Evolutionary conservation across 805 yeast genomes (phyloP), one percentile per base, ranked within the genome.

Genomic region (Candida wancherniae): DNA sequence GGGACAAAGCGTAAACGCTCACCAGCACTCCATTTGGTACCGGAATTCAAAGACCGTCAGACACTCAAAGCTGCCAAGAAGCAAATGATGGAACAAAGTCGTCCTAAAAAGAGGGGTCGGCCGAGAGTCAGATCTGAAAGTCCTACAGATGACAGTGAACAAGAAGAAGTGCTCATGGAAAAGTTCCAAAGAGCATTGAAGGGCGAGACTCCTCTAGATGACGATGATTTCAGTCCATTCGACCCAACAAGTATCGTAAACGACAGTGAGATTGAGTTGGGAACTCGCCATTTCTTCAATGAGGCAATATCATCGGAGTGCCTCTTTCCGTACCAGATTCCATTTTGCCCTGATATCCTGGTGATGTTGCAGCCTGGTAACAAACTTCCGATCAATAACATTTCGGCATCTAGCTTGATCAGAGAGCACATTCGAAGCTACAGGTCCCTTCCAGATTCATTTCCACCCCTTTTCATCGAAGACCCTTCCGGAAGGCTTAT

Each of bases 201-300:
- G n/a, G 39, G 30, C 12, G 55, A 47, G n/a, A 44, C 38, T 9
- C 33, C 25, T 16, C 51, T 43, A 3, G 62, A 54, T 12, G 52
- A 48, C 16, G 57, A 50, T 5, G 44, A 42, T n/a, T 42, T 51
- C n/a, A 60, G 64, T 46, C 66, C 67, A 3, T 65, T 47, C 42
- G 67, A 61, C 37, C 71, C 71, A 1, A 41, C 49, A 5, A 59
- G 58, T 33, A 57, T 65, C 15, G 45, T 39, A 7, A 47, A 50
- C 1, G 71, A 65, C 39, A 48, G 62, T 1, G 33, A 38, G 11
- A 50, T 55, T 11, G 49, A 50, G 13, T 42, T 51, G 11, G 40
- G 43, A 15, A 51, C 45, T 6, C 42, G 67, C 24, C 39, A 50
- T 26, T 45, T 69, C 26, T 69, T 58, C 44, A 50, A 51, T 9